Percentiles rank a stretch among this genome's conserved stretches.
phyloP scores from a whole-genome alignment of 306 rosid species.

The Datisca glomerata region DNA sequence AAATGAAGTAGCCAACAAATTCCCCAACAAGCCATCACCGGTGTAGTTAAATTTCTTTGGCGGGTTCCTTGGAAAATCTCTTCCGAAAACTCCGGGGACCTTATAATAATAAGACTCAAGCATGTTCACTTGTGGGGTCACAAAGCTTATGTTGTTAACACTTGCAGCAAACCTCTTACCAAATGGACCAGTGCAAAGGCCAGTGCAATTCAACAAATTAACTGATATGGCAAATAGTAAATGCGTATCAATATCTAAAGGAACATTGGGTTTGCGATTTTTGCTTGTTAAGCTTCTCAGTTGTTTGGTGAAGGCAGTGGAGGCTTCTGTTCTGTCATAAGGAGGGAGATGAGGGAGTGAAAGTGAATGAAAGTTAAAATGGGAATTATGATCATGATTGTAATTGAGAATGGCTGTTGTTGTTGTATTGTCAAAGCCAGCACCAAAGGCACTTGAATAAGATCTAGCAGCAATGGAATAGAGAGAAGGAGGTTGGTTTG shows the following conservation, averaged over 20 bases:
- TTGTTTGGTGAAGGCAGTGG: background rate
- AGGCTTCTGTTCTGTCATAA: background rate
- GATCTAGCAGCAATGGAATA: constrained; percentile 16
- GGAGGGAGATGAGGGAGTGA: constrained; percentile 5
- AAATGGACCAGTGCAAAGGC: constrained; percentile 6
- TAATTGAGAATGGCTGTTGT: constrained; percentile 15
- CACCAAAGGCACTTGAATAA: constrained; percentile 1
- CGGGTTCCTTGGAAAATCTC: constrained; percentile 23
- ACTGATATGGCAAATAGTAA: background rate
- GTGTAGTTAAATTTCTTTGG: constrained; percentile 23
- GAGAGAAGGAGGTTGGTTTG: constrained; percentile 7
- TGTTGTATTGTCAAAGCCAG: constrained; percentile 11
- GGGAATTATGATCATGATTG: background rate
- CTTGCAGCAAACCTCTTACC: constrained; percentile 12
- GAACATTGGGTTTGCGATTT: background rate
- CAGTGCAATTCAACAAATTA: constrained; percentile 3
- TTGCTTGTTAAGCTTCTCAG: constrained; percentile 7
- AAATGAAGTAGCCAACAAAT: constrained; percentile 18
- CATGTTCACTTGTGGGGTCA: constrained; percentile 7
- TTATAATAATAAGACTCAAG: constrained; percentile 14
- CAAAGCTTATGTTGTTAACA: constrained; percentile 12
- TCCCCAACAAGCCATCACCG: constrained; percentile 13
- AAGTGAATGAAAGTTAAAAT: too few species aligned
- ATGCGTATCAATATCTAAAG: background rate
- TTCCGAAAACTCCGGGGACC: constrained; percentile 10